Conservation (phyloP, 177 flowering plant genomes). For the Vitis hybrid region DNA sequence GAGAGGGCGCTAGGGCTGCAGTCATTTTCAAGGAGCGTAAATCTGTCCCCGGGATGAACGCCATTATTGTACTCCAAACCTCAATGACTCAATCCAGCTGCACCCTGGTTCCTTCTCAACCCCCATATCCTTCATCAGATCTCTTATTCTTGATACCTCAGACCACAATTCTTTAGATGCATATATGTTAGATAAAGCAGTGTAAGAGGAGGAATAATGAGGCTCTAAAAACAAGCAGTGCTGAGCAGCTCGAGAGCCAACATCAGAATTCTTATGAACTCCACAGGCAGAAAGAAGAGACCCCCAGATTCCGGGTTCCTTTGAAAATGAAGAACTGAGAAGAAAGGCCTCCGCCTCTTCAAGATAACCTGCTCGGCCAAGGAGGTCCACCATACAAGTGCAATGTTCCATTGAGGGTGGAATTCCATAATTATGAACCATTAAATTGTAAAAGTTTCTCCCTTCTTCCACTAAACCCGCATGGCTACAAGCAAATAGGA, state of each 20-base stretch:
- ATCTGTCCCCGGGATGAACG: neutral
- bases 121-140: constrained; percentile 22
- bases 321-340: constrained; percentile 20
- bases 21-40: too few species aligned
- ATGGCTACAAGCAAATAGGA: constrained; percentile 30
- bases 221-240: constrained; percentile 24
- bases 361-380: constrained; percentile 30
- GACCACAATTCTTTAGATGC: constrained; percentile 28
- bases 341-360: constrained; percentile 25
- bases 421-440: constrained; percentile 21
- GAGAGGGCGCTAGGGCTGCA: too few species aligned
- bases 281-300: constrained; percentile 30
- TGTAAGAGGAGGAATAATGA: constrained; percentile 15
- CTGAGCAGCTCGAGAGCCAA: constrained; percentile 28
- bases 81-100: constrained; percentile 23
- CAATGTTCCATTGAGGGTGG: constrained; percentile 29
- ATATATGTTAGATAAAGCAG: constrained; percentile 26
- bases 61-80: neutral
- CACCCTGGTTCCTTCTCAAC: constrained; percentile 28
- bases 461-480: constrained; percentile 31
- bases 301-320: constrained; percentile 29
- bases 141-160: constrained; percentile 17
- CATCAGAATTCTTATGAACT: constrained; percentile 21
- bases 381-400: constrained; percentile 35
- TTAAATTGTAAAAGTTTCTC: constrained; percentile 15